Percentiles rank a stretch among this genome's conserved stretches.
Conservation (phyloP, 148 eudicot species). For the Persicaria tinctoria region DNA sequence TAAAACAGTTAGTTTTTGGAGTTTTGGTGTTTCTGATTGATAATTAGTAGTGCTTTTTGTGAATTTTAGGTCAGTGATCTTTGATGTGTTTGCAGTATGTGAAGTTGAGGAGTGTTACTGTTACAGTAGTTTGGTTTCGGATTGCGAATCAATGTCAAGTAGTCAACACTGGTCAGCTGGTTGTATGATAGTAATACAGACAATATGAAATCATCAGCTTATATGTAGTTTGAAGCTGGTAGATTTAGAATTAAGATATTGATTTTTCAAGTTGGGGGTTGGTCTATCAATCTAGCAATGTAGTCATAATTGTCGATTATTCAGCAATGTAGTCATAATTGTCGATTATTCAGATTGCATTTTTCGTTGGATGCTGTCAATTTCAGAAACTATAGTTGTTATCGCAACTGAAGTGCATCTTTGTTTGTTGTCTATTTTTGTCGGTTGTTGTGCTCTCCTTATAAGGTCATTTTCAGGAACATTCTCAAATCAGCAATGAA, state of each 20-base stretch:
- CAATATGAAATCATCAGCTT: neutral
- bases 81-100: neutral
- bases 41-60: neutral
- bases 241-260: neutral
- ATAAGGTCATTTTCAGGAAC: neutral
- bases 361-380: neutral
- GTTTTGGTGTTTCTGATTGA: neutral
- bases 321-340: neutral
- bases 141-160: too few relatives aligned
- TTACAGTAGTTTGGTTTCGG: neutral
- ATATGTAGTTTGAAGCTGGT: neutral
- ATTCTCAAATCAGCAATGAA: neutral
- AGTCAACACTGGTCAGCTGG: neutral
- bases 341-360: neutral
- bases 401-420: neutral
- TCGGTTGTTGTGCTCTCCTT: neutral
- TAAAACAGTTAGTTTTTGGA: neutral
- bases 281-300: neutral
- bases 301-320: neutral
- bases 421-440: neutral
- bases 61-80: neutral
- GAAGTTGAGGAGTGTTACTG: neutral
- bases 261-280: neutral
- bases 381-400: neutral
- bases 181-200: neutral